These are phyloP conservation scores for Malania oleifera DNA, from an alignment of 164 flowering plant species.

Conservation along the genomic window DNA sequence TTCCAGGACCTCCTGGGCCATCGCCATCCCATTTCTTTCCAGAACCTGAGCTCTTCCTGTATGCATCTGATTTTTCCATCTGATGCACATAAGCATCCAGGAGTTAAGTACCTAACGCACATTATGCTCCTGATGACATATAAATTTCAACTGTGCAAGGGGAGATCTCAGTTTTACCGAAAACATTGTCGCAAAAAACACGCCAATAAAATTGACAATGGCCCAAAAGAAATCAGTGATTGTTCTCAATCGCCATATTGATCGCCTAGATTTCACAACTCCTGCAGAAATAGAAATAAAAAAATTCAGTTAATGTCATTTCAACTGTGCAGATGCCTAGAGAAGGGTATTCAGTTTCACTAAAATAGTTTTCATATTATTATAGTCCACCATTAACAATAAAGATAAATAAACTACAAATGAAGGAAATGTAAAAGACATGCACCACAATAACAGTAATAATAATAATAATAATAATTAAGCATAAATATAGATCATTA, in stretches of 20 bases:
- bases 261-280: conserved; percentile 80
- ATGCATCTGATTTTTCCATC: conserved; percentile 96
- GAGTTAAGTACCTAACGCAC: background rate
- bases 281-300: conserved; percentile 35
- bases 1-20: conserved; percentile 88
- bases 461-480: too few relatives aligned
- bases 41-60: conserved; percentile 64
- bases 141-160: background rate
- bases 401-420: too few relatives aligned
- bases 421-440: too few relatives aligned
- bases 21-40: conserved; percentile 95
- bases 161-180: conserved; percentile 46
- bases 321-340: background rate
- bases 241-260: conserved; percentile 85
- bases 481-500: too few relatives aligned
- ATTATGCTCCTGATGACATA: background rate
- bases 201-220: conserved; percentile 58
- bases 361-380: too few relatives aligned
- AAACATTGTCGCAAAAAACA: conserved; percentile 83
- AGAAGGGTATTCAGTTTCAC: too few relatives aligned
- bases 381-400: too few relatives aligned
- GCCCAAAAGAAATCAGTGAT: conserved; percentile 83
- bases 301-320: background rate
- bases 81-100: conserved; percentile 16
- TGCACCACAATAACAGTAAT: too few relatives aligned